phyloP scores from a whole-genome alignment of 805 yeast species.

The Saccharomycopsis microspora region DNA sequence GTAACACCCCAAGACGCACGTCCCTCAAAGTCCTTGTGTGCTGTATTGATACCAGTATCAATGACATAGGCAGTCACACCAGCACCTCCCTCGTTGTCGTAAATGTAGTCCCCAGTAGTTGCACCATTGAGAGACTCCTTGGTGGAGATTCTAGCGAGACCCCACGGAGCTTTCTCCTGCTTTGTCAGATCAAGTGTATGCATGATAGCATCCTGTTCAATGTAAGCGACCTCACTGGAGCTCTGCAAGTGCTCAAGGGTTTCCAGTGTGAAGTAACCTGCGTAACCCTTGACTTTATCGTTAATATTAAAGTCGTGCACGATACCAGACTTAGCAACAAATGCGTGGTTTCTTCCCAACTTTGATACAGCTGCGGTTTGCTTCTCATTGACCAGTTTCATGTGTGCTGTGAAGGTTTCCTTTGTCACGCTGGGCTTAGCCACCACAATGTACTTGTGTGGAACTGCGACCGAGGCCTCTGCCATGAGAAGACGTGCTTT shows the following conservation, averaged over 20 bases:
- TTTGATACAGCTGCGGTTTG: not conserved
- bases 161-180: conserved; percentile 65
- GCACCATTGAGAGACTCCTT: conserved; percentile 20
- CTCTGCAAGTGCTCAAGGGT: conserved; percentile 62
- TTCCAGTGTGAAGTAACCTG: conserved; percentile 68
- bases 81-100: conserved; percentile 5
- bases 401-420: conserved; percentile 50
- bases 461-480: conserved; percentile 33
- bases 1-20: conserved; percentile 50
- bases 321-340: conserved; percentile 30
- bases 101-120: conserved; percentile 4
- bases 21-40: conserved; percentile 47
- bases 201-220: conserved; percentile 50
- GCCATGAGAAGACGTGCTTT: not conserved
- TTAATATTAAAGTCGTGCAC: conserved; percentile 32
- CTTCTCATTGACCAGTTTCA: conserved; percentile 41
- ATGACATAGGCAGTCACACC: conserved; percentile 61
- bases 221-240: conserved; percentile 50
- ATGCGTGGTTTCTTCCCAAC: conserved; percentile 10
- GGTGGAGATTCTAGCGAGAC: conserved; percentile 56
- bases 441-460: conserved; percentile 76
- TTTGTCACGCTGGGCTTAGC: conserved; percentile 53
- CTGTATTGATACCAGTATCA: conserved; percentile 42
- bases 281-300: conserved; percentile 52
- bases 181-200: conserved; percentile 34